These are phyloP conservation scores for Globomyces sp. DNA, from an alignment of 371 early-diverging fungal species.

Conservation along the genomic window DNA sequence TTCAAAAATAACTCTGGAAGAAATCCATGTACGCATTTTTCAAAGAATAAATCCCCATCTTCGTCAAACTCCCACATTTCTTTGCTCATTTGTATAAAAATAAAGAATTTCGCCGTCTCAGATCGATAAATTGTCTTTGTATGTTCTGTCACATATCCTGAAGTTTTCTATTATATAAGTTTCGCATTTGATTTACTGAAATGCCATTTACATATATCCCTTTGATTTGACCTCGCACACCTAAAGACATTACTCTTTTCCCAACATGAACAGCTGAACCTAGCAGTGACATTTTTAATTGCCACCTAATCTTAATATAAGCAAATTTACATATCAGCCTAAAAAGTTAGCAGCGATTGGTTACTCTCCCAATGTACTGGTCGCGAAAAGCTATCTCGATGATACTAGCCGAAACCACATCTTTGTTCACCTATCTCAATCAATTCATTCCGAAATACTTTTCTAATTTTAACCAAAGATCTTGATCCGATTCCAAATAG, in stretches of 20 bases:
- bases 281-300: constrained; percentile 70
- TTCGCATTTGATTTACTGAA: constrained; percentile 13
- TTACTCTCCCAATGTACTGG: constrained; percentile 74
- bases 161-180: constrained; percentile 30
- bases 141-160: constrained; percentile 74
- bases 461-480: constrained; percentile 52
- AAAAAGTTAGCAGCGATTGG: not conserved
- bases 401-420: constrained; percentile 67
- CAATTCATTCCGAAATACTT: not conserved
- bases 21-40: constrained; percentile 86
- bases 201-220: constrained; percentile 67
- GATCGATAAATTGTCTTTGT: constrained; percentile 92
- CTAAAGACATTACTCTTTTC: constrained; percentile 65
- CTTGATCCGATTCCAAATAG: constrained; percentile 59
- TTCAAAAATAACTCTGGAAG: constrained; percentile 82
- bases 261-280: constrained; percentile 75
- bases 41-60: constrained; percentile 90
- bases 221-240: constrained; percentile 85
- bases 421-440: constrained; percentile 37
- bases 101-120: constrained; percentile 88
- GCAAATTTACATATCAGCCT: not conserved
- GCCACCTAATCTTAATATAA: constrained; percentile 88
- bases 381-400: constrained; percentile 87
- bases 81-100: constrained; percentile 92
- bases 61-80: constrained; percentile 98